A percentile compares a stretch with the other conserved stretches of the same genome.
These are phyloP conservation scores for Quercus engelmannii DNA, from an alignment of 306 rosid species.

Conservation along the genomic window DNA sequence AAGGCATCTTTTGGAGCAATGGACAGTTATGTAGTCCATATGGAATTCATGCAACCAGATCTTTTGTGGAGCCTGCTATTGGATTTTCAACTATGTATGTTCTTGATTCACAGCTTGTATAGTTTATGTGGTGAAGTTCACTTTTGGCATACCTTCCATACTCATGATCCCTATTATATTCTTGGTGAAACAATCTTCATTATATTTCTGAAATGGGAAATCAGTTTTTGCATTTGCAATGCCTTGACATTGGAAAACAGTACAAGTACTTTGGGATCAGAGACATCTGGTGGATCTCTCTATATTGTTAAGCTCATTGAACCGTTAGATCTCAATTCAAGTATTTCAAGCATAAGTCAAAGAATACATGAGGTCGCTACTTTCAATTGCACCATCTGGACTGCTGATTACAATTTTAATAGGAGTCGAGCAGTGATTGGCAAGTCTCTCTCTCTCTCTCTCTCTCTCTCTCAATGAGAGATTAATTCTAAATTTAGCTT, in stretches of 20 bases:
- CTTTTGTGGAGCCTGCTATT: neutral
- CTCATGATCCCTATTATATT: neutral
- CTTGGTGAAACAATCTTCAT: neutral
- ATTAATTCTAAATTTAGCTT: neutral
- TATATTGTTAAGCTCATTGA: slow-evolving; percentile 50
- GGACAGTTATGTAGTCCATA: neutral
- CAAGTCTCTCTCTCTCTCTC: slow-evolving; percentile 25
- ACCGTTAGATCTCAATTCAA: slow-evolving; percentile 49
- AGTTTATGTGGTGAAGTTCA: neutral
- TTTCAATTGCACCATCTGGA: slow-evolving; percentile 74
- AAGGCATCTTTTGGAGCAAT: neutral
- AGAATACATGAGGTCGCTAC: slow-evolving; percentile 53
- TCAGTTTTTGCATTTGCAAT: slow-evolving; percentile 14
- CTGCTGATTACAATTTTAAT: slow-evolving; percentile 60
- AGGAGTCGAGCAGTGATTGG: slow-evolving; percentile 69
- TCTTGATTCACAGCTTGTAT: neutral
- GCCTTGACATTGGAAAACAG: slow-evolving; percentile 58
- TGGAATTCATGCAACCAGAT: neutral
- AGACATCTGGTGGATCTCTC: slow-evolving; percentile 62
- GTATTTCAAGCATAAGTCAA: slow-evolving; percentile 35
- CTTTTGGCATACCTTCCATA: slow-evolving; percentile 1
- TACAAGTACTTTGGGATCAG: slow-evolving; percentile 75
- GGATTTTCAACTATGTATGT: neutral
- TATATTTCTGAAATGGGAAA: neutral
- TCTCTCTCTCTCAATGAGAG: neutral